phyloP scores from a whole-genome alignment of 257 asterid genomes.

The Orobanche coerulescens region DNA sequence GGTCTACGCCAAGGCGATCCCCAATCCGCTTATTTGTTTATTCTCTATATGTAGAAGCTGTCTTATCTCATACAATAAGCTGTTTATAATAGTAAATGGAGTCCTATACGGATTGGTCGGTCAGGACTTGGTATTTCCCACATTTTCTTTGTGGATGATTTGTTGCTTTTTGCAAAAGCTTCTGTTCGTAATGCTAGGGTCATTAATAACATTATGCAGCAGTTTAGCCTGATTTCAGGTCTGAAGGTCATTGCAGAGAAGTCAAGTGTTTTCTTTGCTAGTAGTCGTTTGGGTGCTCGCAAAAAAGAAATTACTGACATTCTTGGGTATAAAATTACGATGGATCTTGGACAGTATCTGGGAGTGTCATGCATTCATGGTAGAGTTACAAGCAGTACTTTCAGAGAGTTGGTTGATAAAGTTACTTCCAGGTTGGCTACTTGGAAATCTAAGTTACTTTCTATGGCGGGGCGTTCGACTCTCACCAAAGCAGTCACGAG shows the following conservation, averaged over 20 bases:
- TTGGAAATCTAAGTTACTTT: too few relatives aligned
- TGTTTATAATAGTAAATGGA: neutral
- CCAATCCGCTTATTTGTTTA: neutral
- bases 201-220: neutral
- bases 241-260: neutral
- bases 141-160: too few relatives aligned
- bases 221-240: neutral
- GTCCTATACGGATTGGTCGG: neutral
- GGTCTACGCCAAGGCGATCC: neutral
- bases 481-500: too few relatives aligned
- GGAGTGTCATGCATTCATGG: neutral
- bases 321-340: neutral
- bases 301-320: neutral
- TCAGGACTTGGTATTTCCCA: neutral
- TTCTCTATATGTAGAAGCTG: neutral
- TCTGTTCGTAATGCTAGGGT: neutral
- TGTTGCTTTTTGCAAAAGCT: too few relatives aligned
- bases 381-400: neutral
- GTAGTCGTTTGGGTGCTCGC: neutral
- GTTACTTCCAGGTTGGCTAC: neutral
- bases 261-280: neutral
- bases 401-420: too few relatives aligned
- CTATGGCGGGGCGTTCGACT: too few relatives aligned
- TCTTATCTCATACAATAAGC: too few relatives aligned
- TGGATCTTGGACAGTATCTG: neutral